These are phyloP conservation scores for Aquilaria malaccensis DNA, from an alignment of 345 rosid genomes.

Conservation along the genomic window DNA sequence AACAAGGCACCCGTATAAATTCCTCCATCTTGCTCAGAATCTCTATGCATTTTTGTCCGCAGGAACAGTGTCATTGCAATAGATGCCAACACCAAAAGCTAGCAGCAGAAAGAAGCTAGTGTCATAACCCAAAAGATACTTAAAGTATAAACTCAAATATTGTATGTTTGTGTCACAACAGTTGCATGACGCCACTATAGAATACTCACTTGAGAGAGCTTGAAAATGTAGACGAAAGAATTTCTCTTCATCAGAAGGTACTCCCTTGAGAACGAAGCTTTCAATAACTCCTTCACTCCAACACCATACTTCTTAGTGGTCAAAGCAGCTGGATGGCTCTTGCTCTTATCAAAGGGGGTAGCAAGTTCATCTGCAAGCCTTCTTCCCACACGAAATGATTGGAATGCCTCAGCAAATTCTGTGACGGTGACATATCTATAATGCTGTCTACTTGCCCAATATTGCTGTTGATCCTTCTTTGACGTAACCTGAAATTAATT, in stretches of 20 bases:
- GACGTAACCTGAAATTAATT: conserved; percentile 58
- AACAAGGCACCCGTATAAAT: conserved; percentile 59
- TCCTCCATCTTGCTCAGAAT: conserved; percentile 37
- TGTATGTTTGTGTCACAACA: neutral
- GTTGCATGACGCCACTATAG: neutral
- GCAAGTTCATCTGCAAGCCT: conserved; percentile 40
- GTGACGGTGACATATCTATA: conserved; percentile 48
- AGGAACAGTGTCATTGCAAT: conserved; percentile 45
- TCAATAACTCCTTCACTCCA: conserved; percentile 46
- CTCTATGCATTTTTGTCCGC: conserved; percentile 46
- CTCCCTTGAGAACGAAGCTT: conserved; percentile 56
- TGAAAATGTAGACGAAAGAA: conserved; percentile 66
- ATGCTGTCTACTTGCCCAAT: conserved; percentile 55
- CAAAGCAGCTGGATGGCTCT: conserved; percentile 75
- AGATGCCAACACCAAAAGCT: conserved; percentile 35
- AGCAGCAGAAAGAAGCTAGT: conserved; percentile 9
- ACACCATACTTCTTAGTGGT: conserved; percentile 50
- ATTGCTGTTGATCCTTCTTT: conserved; percentile 71
- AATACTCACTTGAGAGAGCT: conserved; percentile 44
- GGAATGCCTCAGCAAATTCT: conserved; percentile 69
- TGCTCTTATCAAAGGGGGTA: conserved; percentile 45
- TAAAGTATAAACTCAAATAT: neutral
- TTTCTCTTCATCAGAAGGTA: conserved; percentile 68
- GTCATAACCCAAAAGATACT: neutral
- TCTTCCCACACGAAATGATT: conserved; percentile 48